Evolutionary conservation across 495 filamentous ascomycete species (phyloP), one percentile per base, ranked within the genome.

Genomic region (Massariosphaeria phaeospora): DNA sequence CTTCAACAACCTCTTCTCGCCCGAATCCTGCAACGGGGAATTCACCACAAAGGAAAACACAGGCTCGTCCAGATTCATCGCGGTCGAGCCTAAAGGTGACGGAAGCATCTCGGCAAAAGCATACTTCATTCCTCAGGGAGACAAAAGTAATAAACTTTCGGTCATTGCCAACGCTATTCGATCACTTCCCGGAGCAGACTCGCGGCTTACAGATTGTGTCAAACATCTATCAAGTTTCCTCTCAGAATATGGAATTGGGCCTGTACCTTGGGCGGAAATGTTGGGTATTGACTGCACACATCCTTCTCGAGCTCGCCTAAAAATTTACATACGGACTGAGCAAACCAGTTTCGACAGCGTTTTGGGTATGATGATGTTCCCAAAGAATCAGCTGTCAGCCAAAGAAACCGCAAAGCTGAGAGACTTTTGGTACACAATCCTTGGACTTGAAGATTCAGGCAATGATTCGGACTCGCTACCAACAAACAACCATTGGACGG

Each of bases 221-320:
- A n/a, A n/a, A n/a, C n/a, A n/a, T n/a, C n/a, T n/a, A n/a, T n/a
- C n/a, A n/a, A n/a, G n/a, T n/a, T n/a, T n/a, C n/a, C n/a, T n/a
- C n/a, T n/a, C n/a, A n/a, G n/a, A n/a, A n/a, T n/a, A n/a, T n/a
- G n/a, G n/a, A n/a, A n/a, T n/a, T n/a, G 42, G 51, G 8, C n/a
- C 52, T 58, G 45, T 39, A 1, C 49, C 64, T 0, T 52, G 65
- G 36, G 44, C 66, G 7, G 64, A 67, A 34, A 66, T 70, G 38
- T 39, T 73, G 27, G 67, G 59, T 18, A 62, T 72, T 47, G 71
- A 73, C 44, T 61, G 67, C 42, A 51, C 70, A 1, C 60, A 66
- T 26, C 63, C 58, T 2, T 11, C n/a, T 3, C 31, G 65, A 9
- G 64, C 69, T 1, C 67, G 71, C 2, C 45, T 72, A 34, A 73